A percentile compares a stretch with the other conserved stretches of the same genome.
Evolutionary conservation across 2,329 filamentous ascomycete genomes (phyloP).

Genomic region (Drechmeria coniospora): DNA sequence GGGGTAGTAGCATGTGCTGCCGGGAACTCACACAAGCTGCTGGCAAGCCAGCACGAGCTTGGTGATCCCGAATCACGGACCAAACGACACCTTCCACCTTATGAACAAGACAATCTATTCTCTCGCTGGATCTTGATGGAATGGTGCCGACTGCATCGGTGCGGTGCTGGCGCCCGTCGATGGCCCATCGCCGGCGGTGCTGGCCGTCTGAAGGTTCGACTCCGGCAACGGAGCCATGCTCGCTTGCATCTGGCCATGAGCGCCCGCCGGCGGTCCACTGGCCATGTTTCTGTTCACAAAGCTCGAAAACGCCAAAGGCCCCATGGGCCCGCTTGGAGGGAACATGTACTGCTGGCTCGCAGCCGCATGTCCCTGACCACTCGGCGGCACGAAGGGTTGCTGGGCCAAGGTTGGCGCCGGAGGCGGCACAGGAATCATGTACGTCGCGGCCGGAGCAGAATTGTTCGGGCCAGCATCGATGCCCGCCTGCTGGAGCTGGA

Average conservation of each 20-base stretch:
- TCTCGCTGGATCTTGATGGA: slow-evolving; percentile 1
- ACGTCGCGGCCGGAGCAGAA: slow-evolving; percentile 3
- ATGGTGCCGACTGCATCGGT: slow-evolving; percentile 17
- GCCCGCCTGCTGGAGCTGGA: slow-evolving; percentile 10
- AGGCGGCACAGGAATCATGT: slow-evolving; percentile 13
- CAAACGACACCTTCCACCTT: not conserved
- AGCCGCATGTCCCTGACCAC: slow-evolving; percentile 6
- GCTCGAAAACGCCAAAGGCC: slow-evolving; percentile 10
- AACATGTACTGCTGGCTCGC: slow-evolving; percentile 7
- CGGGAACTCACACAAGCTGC: no score
- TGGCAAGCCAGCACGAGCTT: no score
- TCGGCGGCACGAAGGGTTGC: slow-evolving; percentile 8
- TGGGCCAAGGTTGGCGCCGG: slow-evolving; percentile 11
- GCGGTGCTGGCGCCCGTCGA: slow-evolving; percentile 21
- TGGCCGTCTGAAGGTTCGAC: slow-evolving; percentile 7
- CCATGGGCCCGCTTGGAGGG: slow-evolving; percentile 7
- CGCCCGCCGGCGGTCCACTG: slow-evolving; percentile 7
- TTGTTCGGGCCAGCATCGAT: no score
- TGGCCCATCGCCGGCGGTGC: slow-evolving; percentile 10
- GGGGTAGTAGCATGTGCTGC: no score
- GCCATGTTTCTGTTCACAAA: slow-evolving; percentile 14
- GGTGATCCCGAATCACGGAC: not conserved
- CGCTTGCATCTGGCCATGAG: slow-evolving; percentile 11
- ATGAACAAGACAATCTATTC: not conserved
- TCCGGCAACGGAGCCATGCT: slow-evolving; percentile 14